Evolutionary conservation across 2,329 filamentous ascomycete species (phyloP).

Genomic region (Paramyrothecium sp.): DNA sequence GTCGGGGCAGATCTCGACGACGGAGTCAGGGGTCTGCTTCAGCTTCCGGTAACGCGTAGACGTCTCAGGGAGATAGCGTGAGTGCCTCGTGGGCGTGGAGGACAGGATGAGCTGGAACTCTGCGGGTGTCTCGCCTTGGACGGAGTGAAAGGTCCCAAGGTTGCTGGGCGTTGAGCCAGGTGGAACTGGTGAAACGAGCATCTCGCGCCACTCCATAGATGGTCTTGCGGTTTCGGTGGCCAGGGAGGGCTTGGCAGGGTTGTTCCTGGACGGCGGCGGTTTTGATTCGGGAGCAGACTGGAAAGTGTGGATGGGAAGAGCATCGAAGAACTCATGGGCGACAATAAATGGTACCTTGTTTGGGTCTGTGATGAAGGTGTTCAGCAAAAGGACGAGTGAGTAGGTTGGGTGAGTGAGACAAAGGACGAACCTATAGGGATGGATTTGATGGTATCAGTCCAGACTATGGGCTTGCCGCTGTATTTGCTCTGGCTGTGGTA

Average conservation of each 20-base stretch:
- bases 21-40: slow-evolving; percentile 62
- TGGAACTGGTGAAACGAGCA: slow-evolving; percentile 71
- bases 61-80: slow-evolving; percentile 78
- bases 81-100: slow-evolving; percentile 74
- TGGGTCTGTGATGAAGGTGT: slow-evolving; percentile 41
- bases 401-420: not conserved
- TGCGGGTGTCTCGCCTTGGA: slow-evolving; percentile 54
- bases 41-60: slow-evolving; percentile 78
- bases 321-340: slow-evolving; percentile 98
- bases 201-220: slow-evolving; percentile 72
- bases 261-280: slow-evolving; percentile 10
- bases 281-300: slow-evolving; percentile 60
- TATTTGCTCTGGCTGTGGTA: slow-evolving; percentile 76
- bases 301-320: slow-evolving; percentile 93
- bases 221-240: slow-evolving; percentile 37
- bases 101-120: slow-evolving; percentile 89
- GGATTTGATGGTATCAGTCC: slow-evolving; percentile 87
- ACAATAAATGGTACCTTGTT: slow-evolving; percentile 86
- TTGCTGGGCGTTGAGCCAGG: slow-evolving; percentile 51
- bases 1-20: slow-evolving; percentile 90
- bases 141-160: slow-evolving; percentile 51
- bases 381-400: not conserved
- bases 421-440: slow-evolving; percentile 62
- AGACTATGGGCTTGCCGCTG: slow-evolving; percentile 71
- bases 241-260: slow-evolving; percentile 26